Conservation (phyloP, 169 alveolate genomes). For the Eimeria praecox region DNA sequence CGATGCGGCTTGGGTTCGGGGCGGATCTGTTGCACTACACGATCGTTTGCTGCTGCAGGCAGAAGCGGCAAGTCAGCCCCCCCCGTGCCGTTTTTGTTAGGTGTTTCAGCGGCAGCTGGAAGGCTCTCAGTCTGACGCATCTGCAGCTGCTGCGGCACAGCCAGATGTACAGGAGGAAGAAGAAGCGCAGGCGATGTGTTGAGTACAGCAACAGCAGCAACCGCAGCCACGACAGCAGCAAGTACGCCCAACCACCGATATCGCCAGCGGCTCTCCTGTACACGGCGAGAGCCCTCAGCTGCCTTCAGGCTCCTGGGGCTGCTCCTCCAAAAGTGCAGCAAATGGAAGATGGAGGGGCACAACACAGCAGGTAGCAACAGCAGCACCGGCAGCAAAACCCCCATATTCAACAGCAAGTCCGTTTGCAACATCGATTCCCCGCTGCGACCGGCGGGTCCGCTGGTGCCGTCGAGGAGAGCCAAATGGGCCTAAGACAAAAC, state of each 20-base stretch:
- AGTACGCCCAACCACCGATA: not conserved
- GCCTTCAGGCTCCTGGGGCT: not conserved
- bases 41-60: not conserved
- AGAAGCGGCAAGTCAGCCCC: not conserved
- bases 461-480: conserved; percentile 55
- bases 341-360: conserved; percentile 15
- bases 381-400: conserved; percentile 56
- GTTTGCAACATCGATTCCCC: conserved; percentile 39
- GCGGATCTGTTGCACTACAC: not conserved
- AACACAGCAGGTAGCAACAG: conserved; percentile 63
- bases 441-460: conserved; percentile 64
- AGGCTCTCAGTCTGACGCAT: not conserved
- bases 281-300: not conserved
- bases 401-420: conserved; percentile 34
- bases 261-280: not conserved
- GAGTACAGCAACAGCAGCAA: not conserved
- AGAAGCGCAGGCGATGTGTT: not conserved
- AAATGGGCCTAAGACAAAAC: conserved; percentile 28
- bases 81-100: not conserved
- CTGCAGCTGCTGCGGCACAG: conserved; percentile 26
- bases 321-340: not conserved
- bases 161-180: not conserved
- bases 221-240: conserved; percentile 27
- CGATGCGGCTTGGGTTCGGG: not conserved
- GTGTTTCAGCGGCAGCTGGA: not conserved